Percentiles rank a stretch among this genome's conserved stretches.
phyloP scores from a whole-genome alignment of 768 basidiomycete genomes.

The Agaricus subrufescens region DNA sequence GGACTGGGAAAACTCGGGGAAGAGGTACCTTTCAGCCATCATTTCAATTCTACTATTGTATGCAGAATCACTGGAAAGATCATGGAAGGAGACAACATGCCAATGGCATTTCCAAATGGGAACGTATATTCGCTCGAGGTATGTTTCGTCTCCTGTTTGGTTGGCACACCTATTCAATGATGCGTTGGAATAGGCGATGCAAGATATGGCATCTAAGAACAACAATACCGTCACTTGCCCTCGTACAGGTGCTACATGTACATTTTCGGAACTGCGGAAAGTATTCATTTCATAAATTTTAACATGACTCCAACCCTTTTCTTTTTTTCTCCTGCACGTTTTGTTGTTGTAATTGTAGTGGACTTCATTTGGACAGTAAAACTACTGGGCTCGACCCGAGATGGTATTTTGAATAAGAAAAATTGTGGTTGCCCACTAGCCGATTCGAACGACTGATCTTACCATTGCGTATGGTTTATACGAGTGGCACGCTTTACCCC shows the following conservation, averaged over 20 bases:
- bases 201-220: conserved; percentile 82
- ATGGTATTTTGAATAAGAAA: not conserved
- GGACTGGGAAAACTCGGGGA: conserved; percentile 71
- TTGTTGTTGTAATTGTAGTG: not conserved
- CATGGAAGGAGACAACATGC: conserved; percentile 92
- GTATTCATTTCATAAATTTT: conserved; percentile 78
- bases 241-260: conserved; percentile 58
- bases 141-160: conserved; percentile 19
- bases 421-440: conserved; percentile 25
- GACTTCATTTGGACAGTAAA: not conserved
- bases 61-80: conserved; percentile 89
- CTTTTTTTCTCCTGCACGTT: not conserved
- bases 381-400: not conserved
- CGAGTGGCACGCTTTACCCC: conserved; percentile 55
- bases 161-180: conserved; percentile 13
- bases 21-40: conserved; percentile 90
- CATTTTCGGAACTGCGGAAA: conserved; percentile 68
- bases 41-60: conserved; percentile 93
- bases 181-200: conserved; percentile 56
- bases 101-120: conserved; percentile 88
- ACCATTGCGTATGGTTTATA: conserved; percentile 27
- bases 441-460: conserved; percentile 38
- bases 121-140: conserved; percentile 94
- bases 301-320: not conserved
- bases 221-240: conserved; percentile 83